Base-by-base conservation (phyloP, 1,284 basidiomycete species). In the Ganoderma meredithae region DNA sequence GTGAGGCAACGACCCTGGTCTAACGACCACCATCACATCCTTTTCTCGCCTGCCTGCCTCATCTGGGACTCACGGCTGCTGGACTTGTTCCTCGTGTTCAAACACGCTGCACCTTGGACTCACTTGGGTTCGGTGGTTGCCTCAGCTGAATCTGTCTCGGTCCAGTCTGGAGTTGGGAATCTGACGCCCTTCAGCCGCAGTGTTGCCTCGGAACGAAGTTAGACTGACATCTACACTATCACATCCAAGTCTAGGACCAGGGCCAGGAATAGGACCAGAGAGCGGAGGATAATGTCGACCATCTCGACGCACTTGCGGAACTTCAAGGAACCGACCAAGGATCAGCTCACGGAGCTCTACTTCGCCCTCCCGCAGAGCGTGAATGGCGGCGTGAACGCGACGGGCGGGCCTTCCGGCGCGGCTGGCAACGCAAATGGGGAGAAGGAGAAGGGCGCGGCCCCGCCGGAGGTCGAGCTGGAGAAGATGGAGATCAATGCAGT, bases 401-500 rank as follows among this genome's bases (percentile, higher is more conserved):
- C 52, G 52, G 67, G 66, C 58, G 70, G 64, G 40, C 60, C 56
- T 19, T 43, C 62, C 9, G 44, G 22, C 22, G 60, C 33, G 17
- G 31, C 19, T 17, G 75, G 71, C 49, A 66, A 73, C n/a, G 77
- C 72, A 60, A 77, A 79, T 74, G 76, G 70, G 65, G 66, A 72
- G 63, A 70, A 69, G 66, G 67, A 62, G 36, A 63, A 62, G 25
- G 68, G 56, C 33, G 56, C 70, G 36, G 64, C 73, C 69, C 47
- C 71, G 71, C 53, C 61, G 68, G 74, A 72, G 71, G 64, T 80
- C 70, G 83, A 86, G 69, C 76, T 81, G n/a, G 90, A 92, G 78
- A 89, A 86, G 79, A 93, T 95, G 88, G 96, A 98, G 71, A 96
- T 98, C 73, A 96, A 92, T 75, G 95, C 96, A 17, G 93, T 97